phyloP scores from a whole-genome alignment of 306 rosid genomes.

The Trifolium repens region DNA sequence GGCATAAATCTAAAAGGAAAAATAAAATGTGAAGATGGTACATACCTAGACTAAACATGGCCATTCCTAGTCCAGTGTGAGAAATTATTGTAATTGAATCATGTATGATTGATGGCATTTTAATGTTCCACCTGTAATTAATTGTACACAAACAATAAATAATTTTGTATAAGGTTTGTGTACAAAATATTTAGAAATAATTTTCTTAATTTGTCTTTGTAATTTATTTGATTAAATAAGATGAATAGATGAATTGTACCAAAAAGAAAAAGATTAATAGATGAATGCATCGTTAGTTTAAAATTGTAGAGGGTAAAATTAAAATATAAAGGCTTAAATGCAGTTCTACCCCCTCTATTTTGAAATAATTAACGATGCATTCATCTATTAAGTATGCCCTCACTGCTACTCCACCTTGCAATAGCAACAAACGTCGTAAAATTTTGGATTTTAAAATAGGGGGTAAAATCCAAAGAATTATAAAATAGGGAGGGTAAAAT shows the following conservation, averaged over 20 bases:
- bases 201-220: too few relatives aligned
- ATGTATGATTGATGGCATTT: slow-evolving; percentile 43
- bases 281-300: neutral
- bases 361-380: too few relatives aligned
- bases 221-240: neutral
- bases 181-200: neutral
- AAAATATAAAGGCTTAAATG: too few relatives aligned
- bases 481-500: too few relatives aligned
- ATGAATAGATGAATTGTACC: neutral
- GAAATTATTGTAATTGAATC: slow-evolving; percentile 46
- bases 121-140: slow-evolving; percentile 36
- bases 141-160: neutral
- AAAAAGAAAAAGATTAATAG: neutral
- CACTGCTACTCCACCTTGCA: too few relatives aligned
- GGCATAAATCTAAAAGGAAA: neutral
- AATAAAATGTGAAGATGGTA: neutral
- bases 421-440: too few relatives aligned
- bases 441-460: too few relatives aligned
- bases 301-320: too few relatives aligned
- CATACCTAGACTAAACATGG: slow-evolving; percentile 54
- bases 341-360: too few relatives aligned
- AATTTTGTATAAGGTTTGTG: neutral
- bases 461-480: too few relatives aligned
- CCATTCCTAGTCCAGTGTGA: slow-evolving; percentile 45
- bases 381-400: too few relatives aligned